A percentile compares a stretch with the other conserved stretches of the same genome.
These are phyloP conservation scores for Setaria viridis DNA, from an alignment of 202 grass and related monocot genomes.

Conservation along the genomic window DNA sequence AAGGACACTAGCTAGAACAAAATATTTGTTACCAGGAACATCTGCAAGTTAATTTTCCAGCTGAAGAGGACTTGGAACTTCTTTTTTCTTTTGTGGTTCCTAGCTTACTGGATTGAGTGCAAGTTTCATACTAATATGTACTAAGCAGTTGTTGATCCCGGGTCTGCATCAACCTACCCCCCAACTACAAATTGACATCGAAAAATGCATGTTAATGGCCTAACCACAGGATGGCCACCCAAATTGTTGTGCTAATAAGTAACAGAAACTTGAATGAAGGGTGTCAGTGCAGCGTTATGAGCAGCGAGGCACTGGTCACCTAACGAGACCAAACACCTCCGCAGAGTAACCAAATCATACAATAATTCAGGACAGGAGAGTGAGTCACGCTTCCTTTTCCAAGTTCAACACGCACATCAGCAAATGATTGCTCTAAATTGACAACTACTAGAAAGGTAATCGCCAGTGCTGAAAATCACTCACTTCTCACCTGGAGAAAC, in stretches of 20 bases:
- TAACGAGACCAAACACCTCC: slow-evolving; percentile 34
- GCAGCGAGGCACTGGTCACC: slow-evolving; percentile 39
- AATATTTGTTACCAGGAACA: not conserved
- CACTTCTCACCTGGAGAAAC: slow-evolving; percentile 20
- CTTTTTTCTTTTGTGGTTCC: not conserved
- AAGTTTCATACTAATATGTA: not conserved
- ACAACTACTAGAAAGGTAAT: slow-evolving; percentile 20
- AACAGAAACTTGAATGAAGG: not conserved
- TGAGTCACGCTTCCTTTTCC: not conserved
- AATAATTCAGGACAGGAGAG: not conserved
- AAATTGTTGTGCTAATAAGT: not conserved
- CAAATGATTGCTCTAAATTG: slow-evolving; percentile 42
- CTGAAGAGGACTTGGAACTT: not conserved
- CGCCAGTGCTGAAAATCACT: slow-evolving; percentile 6
- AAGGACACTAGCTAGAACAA: not conserved
- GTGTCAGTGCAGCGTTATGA: slow-evolving; percentile 29
- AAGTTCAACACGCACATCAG: slow-evolving; percentile 30
- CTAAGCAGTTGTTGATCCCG: not conserved
- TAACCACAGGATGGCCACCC: slow-evolving; percentile 4
- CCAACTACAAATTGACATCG: slow-evolving; percentile 35
- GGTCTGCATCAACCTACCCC: slow-evolving; percentile 9
- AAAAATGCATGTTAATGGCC: slow-evolving; percentile 16
- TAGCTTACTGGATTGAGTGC: not conserved
- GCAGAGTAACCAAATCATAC: slow-evolving; percentile 5
- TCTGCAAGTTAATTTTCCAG: not conserved